Conservation (phyloP, 257 asterid species). For the Salvia miltiorrhiza region DNA sequence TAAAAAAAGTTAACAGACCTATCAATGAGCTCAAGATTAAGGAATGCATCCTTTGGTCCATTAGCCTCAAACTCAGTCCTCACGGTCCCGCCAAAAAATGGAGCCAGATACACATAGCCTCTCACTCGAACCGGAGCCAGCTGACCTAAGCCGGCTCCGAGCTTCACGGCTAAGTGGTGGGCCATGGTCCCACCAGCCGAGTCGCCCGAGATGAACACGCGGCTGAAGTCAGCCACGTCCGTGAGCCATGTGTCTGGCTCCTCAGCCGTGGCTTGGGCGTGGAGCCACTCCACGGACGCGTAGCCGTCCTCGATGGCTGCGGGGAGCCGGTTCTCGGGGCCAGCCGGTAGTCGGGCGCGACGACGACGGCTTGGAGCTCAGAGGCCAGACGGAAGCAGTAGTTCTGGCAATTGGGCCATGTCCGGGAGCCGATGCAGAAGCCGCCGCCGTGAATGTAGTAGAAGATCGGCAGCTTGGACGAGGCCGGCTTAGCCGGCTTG, state of each 20-base stretch:
- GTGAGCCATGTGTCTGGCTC: slow-evolving; percentile 56
- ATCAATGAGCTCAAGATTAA: slow-evolving; percentile 66
- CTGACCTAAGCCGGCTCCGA: slow-evolving; percentile 42
- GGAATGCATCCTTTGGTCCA: slow-evolving; percentile 69
- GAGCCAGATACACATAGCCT: slow-evolving; percentile 67
- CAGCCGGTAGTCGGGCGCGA: slow-evolving; percentile 68
- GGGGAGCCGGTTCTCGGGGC: slow-evolving; percentile 72
- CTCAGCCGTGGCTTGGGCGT: slow-evolving; percentile 37
- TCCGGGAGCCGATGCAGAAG: slow-evolving; percentile 66
- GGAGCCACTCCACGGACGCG: slow-evolving; percentile 64
- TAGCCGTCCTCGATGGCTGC: slow-evolving; percentile 75
- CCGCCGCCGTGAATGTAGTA: slow-evolving; percentile 82
- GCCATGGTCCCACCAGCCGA: slow-evolving; percentile 83
- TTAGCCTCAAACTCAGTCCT: slow-evolving; percentile 58
- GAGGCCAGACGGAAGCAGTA: slow-evolving; percentile 65
- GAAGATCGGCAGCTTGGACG: slow-evolving; percentile 56
- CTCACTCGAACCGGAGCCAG: slow-evolving; percentile 59
- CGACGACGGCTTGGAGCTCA: slow-evolving; percentile 51
- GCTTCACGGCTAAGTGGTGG: slow-evolving; percentile 55
- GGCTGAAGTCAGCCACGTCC: slow-evolving; percentile 47
- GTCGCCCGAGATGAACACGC: slow-evolving; percentile 63
- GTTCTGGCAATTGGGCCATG: slow-evolving; percentile 85
- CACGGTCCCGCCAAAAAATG: slow-evolving; percentile 68
- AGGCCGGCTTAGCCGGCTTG: slow-evolving; percentile 46
- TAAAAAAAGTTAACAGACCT: slow-evolving; percentile 33